phyloP scores from a whole-genome alignment of 345 rosid genomes.

The Eucalyptus decipiens region DNA sequence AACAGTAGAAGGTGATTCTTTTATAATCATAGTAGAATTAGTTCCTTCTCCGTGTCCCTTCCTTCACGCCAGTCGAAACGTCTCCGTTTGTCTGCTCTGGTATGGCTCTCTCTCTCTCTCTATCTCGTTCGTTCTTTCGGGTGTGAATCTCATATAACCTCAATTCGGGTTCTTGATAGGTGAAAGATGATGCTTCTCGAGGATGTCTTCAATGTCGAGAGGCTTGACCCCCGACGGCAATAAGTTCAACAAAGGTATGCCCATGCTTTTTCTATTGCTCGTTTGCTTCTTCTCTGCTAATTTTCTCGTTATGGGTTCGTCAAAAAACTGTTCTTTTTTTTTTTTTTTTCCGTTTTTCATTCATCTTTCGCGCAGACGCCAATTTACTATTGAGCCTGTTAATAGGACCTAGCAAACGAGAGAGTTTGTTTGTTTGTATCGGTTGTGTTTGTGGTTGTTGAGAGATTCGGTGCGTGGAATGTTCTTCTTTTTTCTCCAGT shows the following conservation, averaged over 20 bases:
- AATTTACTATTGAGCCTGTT: not conserved
- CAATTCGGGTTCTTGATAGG: not conserved
- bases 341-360: not conserved
- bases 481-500: not conserved
- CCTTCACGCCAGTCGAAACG: too few species aligned
- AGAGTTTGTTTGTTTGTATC: not conserved
- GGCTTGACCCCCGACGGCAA: conserved; percentile 73
- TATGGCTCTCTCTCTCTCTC: too few species aligned
- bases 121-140: not conserved
- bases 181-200: conserved; percentile 20
- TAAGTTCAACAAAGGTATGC: conserved; percentile 68
- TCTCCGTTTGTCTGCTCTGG: not conserved
- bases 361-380: not conserved
- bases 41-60: too few species aligned
- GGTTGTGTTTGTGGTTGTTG: not conserved
- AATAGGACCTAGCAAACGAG: not conserved
- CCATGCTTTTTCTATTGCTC: not conserved
- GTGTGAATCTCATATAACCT: not conserved
- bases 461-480: not conserved
- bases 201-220: conserved; percentile 47
- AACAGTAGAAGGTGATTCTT: too few species aligned
- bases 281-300: not conserved
- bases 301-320: not conserved
- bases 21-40: too few species aligned
- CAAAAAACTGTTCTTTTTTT: not conserved